Conservation (phyloP, 2,329 filamentous ascomycete genomes). For the Colletotrichum incanum region DNA sequence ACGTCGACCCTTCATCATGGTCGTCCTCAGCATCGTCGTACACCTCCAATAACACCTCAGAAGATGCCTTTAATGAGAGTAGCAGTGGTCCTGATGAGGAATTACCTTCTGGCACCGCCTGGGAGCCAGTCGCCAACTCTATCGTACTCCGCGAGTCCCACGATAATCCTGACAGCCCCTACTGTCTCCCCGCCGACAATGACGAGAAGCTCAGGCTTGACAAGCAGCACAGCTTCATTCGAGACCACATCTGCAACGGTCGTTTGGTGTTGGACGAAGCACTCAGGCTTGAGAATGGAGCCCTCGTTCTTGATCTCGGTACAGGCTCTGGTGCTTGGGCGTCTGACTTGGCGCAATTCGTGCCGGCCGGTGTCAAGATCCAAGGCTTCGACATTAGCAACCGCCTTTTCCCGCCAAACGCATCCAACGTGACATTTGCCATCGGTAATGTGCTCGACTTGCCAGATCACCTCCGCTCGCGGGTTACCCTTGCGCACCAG, state of each 20-base stretch:
- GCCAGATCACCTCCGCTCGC: not conserved
- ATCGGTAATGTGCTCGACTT: not conserved
- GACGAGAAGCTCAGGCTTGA: slow-evolving; percentile 4
- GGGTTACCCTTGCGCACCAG: slow-evolving; percentile 2
- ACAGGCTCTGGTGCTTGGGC: slow-evolving; percentile 7
- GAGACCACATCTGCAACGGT: slow-evolving; percentile 10
- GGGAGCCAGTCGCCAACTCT: not conserved
- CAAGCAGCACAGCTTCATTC: slow-evolving; percentile 6
- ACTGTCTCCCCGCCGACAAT: slow-evolving; percentile 6
- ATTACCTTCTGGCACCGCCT: not conserved
- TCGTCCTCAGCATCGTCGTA: not conserved
- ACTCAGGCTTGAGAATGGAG: not conserved
- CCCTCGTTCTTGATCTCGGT: slow-evolving; percentile 2
- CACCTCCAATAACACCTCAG: not conserved
- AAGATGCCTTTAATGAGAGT: not conserved
- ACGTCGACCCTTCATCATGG: not conserved
- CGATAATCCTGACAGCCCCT: not conserved
- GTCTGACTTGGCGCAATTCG: not conserved
- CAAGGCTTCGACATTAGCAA: slow-evolving; percentile 1
- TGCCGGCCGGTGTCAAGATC: not conserved
- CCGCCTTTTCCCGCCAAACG: not conserved
- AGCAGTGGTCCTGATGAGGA: not conserved
- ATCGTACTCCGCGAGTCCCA: not conserved
- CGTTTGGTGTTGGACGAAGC: not conserved
- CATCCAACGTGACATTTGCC: not conserved